phyloP scores from a whole-genome alignment of 495 filamentous ascomycete species.

The Platismatia glauca region DNA sequence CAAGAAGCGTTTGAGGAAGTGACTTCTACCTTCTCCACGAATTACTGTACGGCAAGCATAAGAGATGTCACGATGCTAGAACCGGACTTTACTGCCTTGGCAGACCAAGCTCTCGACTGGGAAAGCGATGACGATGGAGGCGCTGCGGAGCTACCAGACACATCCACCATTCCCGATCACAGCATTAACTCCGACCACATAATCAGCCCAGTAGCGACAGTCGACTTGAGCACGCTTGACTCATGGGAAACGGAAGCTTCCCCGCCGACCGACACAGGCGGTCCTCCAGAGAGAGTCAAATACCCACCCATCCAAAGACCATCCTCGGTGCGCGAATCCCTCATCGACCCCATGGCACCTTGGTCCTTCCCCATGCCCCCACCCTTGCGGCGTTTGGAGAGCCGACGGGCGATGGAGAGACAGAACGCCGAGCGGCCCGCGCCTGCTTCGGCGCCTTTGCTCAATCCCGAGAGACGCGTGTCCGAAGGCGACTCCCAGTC shows the following conservation, averaged over 20 bases:
- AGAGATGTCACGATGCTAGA: constrained; percentile 14
- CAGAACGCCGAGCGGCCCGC: neutral
- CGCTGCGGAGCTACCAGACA: constrained; percentile 17
- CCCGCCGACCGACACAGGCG: neutral
- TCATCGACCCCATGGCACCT: constrained; percentile 5
- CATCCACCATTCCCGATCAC: constrained; percentile 5
- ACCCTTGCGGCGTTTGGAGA: neutral
- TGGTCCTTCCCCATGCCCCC: neutral
- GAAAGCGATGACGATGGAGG: neutral
- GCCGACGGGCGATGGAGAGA: neutral
- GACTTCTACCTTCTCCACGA: constrained; percentile 11
- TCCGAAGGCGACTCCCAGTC: neutral
- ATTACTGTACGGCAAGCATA: constrained; percentile 19
- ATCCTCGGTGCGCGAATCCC: constrained; percentile 1
- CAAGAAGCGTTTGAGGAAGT: constrained; percentile 17
- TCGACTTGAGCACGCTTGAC: constrained; percentile 10
- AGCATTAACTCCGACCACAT: constrained; percentile 2
- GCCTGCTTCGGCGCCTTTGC: constrained; percentile 1
- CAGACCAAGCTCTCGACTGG: constrained; percentile 2
- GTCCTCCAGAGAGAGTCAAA: constrained; percentile 1
- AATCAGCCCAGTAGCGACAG: constrained; percentile 13
- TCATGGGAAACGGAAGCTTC: constrained; percentile 10
- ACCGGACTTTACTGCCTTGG: constrained; percentile 7
- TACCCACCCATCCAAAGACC: constrained; percentile 10
- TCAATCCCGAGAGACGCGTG: neutral